These are phyloP conservation scores for Lachancea dasiensis DNA, from an alignment of 805 yeast species.

Conservation along the genomic window DNA sequence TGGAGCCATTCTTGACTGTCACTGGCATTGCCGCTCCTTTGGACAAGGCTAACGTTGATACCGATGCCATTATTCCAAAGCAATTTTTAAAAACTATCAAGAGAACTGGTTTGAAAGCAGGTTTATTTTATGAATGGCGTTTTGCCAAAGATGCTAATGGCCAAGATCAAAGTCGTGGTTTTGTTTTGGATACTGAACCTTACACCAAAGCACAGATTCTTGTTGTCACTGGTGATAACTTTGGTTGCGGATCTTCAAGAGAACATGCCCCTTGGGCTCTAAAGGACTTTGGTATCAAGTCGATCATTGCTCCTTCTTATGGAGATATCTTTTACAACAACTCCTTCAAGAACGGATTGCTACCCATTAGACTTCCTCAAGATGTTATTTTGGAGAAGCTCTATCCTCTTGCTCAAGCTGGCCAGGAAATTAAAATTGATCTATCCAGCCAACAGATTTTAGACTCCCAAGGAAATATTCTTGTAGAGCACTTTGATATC, in stretches of 20 bases:
- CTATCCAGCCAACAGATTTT: conserved; percentile 78
- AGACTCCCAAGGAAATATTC: conserved; percentile 60
- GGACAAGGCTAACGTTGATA: conserved; percentile 91
- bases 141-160: conserved; percentile 65
- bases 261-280: conserved; percentile 99
- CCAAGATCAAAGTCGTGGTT: conserved; percentile 78
- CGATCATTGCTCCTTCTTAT: conserved; percentile 94
- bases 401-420: conserved; percentile 73
- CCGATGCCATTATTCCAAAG: conserved; percentile 98
- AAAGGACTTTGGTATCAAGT: conserved; percentile 93
- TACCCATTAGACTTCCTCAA: conserved; percentile 88
- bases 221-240: conserved; percentile 92
- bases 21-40: conserved; percentile 91
- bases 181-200: conserved; percentile 80
- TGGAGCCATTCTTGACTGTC: conserved; percentile 69
- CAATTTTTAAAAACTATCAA: conserved; percentile 97
- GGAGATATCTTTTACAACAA: conserved; percentile 98
- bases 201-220: conserved; percentile 74
- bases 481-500: conserved; percentile 78
- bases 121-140: conserved; percentile 88
- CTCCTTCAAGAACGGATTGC: conserved; percentile 90
- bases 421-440: conserved; percentile 66
- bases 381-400: conserved; percentile 65
- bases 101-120: conserved; percentile 86
- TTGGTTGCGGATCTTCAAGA: conserved; percentile 98